A percentile compares a stretch with the other conserved stretches of the same genome.
Conservation (phyloP, 768 basidiomycete genomes). For the Sarcodon sp. region DNA sequence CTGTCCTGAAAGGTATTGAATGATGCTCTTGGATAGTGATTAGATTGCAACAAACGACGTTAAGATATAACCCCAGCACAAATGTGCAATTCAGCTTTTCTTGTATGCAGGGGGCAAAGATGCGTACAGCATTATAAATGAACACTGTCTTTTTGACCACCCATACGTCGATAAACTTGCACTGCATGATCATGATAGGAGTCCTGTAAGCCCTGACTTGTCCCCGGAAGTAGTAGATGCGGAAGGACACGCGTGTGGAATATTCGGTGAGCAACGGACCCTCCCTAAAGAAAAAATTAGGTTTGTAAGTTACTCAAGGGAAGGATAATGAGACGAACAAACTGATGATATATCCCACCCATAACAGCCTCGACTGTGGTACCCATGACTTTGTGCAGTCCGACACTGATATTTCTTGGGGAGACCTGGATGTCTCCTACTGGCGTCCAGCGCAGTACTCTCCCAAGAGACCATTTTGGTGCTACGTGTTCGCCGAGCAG, state of each 20-base stretch:
- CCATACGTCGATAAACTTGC: conserved; percentile 32
- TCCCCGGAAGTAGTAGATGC: conserved; percentile 16
- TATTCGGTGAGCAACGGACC: conserved; percentile 21
- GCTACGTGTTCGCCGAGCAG: conserved; percentile 65
- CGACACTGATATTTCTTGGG: conserved; percentile 24
- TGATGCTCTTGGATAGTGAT: too few species aligned
- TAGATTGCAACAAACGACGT: too few species aligned
- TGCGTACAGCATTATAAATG: too few species aligned
- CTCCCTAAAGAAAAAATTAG: conserved; percentile 19
- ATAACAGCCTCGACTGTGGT: conserved; percentile 65
- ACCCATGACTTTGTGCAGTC: conserved; percentile 68
- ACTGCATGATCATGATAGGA: conserved; percentile 35
- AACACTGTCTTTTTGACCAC: conserved; percentile 19
- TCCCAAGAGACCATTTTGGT: conserved; percentile 61
- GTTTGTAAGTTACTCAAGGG: not conserved
- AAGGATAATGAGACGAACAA: conserved; percentile 34
- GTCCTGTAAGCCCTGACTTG: conserved; percentile 18
- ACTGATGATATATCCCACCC: conserved; percentile 71
- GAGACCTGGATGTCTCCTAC: conserved; percentile 17
- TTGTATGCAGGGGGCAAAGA: too few species aligned
- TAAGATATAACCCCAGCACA: too few species aligned
- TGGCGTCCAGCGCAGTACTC: conserved; percentile 66
- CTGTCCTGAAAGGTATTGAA: too few species aligned
- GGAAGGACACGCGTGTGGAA: conserved; percentile 31
- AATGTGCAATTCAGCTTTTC: too few species aligned